Base-by-base conservation (phyloP, 2,329 filamentous ascomycete species). In the Lasiodiplodia citricola region DNA sequence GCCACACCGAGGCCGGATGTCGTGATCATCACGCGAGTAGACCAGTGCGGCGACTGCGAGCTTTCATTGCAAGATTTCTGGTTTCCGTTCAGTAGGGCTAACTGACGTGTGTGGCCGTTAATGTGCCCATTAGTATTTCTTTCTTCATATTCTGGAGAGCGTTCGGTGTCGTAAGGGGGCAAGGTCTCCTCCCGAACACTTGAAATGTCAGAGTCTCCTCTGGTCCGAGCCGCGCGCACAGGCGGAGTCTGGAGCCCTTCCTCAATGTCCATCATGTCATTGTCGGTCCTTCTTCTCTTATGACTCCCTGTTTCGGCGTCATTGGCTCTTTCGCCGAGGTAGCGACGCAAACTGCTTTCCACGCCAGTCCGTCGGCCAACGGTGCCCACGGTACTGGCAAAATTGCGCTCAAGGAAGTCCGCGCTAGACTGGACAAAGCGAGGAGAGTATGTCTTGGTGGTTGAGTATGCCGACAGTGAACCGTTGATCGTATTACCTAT, bases 1-100 rank as follows among this genome's bases (percentile, higher is more conserved):
- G 96, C 94, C 18, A 97, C 91, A 71, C 94, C 94, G 0, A 98
- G 86, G 0, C 94, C 95, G 0, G 94, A 97, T 0, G 95, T 97
- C 5, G 93, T 94, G 78, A 97, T 92, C 72, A 97, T 92, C 21
- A 97, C 84, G 16, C 94, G 90, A 13, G 92, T 92, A 70, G 92
- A 92, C 93, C 94, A 96, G 51, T 84, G 86, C 13, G 75, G 85
- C 16, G 75, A 77, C 4, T 74, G 55, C 5, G 56, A 56, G 23
- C 47, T 68, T 35, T 62, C 66, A 71, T 10, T 73, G 70, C 31
- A 44, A 25, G 76, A 74, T 2, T 78, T 75, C 51, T 80, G 73
- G 18, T 75, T 37, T 18, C 56, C 55, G 8, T 66, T 56, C 18
- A 35, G 52, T 13, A 66, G 18, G 52, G 54, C 52, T 14, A 66